A percentile compares a stretch with the other conserved stretches of the same genome.
phyloP scores from a whole-genome alignment of 2,329 filamentous ascomycete genomes.

The Aspergillus pseudoterreus region DNA sequence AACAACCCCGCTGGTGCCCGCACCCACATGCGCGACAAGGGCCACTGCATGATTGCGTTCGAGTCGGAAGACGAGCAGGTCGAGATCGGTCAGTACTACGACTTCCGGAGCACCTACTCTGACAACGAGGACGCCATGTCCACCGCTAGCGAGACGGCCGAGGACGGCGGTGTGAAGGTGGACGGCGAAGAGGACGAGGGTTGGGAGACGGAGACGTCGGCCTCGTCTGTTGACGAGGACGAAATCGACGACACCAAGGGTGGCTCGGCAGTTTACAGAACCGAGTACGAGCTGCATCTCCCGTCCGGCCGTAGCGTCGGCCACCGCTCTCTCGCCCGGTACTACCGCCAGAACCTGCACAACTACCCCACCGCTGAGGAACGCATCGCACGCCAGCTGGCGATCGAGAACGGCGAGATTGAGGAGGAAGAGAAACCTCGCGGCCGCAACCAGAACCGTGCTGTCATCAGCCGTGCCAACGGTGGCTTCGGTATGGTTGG shows the following conservation, averaged over 20 bases:
- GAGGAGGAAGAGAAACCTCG: slow-evolving; percentile 44
- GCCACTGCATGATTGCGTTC: slow-evolving; percentile 96
- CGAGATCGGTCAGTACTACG: slow-evolving; percentile 93
- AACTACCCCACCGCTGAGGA: slow-evolving; percentile 78
- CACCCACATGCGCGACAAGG: slow-evolving; percentile 95
- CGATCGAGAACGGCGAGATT: slow-evolving; percentile 50
- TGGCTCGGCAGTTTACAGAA: slow-evolving; percentile 74
- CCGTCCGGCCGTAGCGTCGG: slow-evolving; percentile 86
- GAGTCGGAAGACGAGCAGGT: slow-evolving; percentile 84
- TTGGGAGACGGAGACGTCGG: slow-evolving; percentile 93
- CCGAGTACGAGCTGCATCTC: slow-evolving; percentile 90
- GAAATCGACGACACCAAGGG: slow-evolving; percentile 77
- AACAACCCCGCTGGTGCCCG: slow-evolving; percentile 76
- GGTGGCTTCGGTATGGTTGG: slow-evolving; percentile 74
- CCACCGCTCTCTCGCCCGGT: slow-evolving; percentile 80
- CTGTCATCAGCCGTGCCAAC: slow-evolving; percentile 64
- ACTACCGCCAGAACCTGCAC: slow-evolving; percentile 89
- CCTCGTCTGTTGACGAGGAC: slow-evolving; percentile 81
- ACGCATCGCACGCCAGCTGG: slow-evolving; percentile 61
- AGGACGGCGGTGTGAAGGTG: slow-evolving; percentile 62
- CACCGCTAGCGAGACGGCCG: slow-evolving; percentile 28
- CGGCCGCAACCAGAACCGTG: slow-evolving; percentile 44
- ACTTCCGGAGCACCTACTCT: slow-evolving; percentile 93
- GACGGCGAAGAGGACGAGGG: slow-evolving; percentile 60
- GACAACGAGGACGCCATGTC: slow-evolving; percentile 65